phyloP scores from a whole-genome alignment of 2,329 filamentous ascomycete species.

The Hypoxylon sp. region DNA sequence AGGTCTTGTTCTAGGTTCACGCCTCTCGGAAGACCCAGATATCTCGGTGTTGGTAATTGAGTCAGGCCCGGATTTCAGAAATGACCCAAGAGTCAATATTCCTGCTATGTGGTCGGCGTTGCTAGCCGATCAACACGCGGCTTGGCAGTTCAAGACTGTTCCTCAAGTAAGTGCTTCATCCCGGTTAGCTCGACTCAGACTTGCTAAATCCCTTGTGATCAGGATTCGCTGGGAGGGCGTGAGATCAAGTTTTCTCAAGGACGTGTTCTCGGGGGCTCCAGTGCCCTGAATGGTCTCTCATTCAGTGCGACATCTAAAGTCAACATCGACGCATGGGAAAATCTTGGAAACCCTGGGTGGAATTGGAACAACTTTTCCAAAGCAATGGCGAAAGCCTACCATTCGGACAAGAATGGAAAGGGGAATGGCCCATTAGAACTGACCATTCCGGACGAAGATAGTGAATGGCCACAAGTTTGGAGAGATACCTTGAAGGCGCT shows the following conservation, averaged over 20 bases:
- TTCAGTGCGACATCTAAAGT: constrained; percentile 19
- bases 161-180: constrained; percentile 22
- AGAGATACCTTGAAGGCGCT: constrained; percentile 14
- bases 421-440: constrained; percentile 13
- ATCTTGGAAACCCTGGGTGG: constrained; percentile 33
- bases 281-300: constrained; percentile 24
- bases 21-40: constrained; percentile 20
- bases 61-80: constrained; percentile 21
- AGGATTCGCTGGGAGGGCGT: constrained; percentile 14
- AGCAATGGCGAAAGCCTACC: constrained; percentile 19
- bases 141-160: constrained; percentile 25
- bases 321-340: constrained; percentile 25
- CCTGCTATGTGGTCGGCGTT: constrained; percentile 18
- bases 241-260: constrained; percentile 22
- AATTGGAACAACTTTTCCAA: constrained; percentile 27
- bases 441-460: constrained; percentile 9
- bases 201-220: neutral
- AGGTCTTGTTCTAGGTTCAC: constrained; percentile 23
- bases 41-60: constrained; percentile 26
- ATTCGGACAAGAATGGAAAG: neutral
- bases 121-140: constrained; percentile 4
- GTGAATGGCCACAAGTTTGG: constrained; percentile 18
- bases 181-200: neutral
- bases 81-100: constrained; percentile 15
- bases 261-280: constrained; percentile 28